A percentile compares a stretch with the other conserved stretches of the same genome.
Conservation (phyloP, 805 yeast species). For the Komagataella mondaviorum region DNA sequence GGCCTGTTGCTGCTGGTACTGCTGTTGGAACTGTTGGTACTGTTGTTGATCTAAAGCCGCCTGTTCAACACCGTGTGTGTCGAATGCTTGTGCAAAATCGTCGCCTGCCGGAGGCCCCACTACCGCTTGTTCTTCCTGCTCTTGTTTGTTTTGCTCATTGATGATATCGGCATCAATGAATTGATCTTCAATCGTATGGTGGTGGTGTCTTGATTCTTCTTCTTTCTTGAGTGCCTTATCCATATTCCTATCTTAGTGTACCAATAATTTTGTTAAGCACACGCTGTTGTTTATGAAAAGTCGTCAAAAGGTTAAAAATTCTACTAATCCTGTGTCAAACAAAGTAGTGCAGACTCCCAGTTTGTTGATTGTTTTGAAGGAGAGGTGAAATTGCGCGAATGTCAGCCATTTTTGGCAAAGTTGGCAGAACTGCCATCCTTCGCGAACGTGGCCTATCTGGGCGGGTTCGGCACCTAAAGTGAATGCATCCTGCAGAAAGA, state of each 20-base stretch:
- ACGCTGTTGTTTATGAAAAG: neutral
- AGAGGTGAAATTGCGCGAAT: neutral
- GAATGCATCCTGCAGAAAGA: neutral
- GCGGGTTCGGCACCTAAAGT: neutral
- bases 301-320: neutral
- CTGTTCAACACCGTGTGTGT: neutral
- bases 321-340: neutral
- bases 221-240: neutral
- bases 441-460: neutral
- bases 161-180: constrained; percentile 4
- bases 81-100: neutral
- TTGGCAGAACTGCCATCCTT: neutral
- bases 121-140: neutral
- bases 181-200: neutral
- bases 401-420: neutral
- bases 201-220: neutral
- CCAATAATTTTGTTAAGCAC: neutral
- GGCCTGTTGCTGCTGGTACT: neutral
- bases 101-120: neutral
- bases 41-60: neutral
- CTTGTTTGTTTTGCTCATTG: constrained; percentile 2
- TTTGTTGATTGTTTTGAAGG: neutral
- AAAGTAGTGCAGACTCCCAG: neutral
- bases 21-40: neutral
- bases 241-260: neutral